Conservation (phyloP, 345 rosid species). For the Cochlearia excelsa region DNA sequence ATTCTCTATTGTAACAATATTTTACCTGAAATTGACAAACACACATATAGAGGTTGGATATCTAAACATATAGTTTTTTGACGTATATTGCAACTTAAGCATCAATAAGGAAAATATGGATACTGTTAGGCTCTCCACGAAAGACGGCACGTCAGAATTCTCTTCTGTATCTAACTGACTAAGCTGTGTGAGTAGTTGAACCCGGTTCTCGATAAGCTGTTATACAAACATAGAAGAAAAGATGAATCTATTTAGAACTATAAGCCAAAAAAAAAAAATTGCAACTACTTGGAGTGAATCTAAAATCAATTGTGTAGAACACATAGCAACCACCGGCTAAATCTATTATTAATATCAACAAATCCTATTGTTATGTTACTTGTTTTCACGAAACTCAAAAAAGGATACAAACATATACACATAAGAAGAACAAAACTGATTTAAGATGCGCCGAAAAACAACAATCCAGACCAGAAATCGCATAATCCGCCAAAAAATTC, state of each 20-base stretch:
- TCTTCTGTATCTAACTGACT: conserved; percentile 44
- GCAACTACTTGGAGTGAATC: neutral
- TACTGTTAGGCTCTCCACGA: conserved; percentile 59
- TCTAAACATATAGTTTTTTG: too few species aligned
- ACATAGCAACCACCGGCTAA: conserved; percentile 3
- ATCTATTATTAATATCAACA: neutral
- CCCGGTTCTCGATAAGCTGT: conserved; percentile 74
- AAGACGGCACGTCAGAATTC: conserved; percentile 46
- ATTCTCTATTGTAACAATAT: too few species aligned
- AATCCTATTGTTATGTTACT: neutral
- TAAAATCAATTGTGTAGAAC: neutral
- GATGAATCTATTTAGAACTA: conserved; percentile 17
- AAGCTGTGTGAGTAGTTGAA: conserved; percentile 51
- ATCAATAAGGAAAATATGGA: conserved; percentile 38
- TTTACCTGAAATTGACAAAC: too few species aligned
- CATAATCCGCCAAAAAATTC: too few species aligned
- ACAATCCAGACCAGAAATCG: neutral
- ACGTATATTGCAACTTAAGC: neutral
- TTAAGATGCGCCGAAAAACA: too few species aligned
- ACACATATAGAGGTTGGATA: too few species aligned
- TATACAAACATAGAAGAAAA: neutral
- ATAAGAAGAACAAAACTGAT: neutral
- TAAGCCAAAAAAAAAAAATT: neutral
- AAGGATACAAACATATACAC: neutral
- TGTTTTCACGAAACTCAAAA: neutral